Evolutionary conservation across 345 rosid genomes (phyloP).

Genomic region (Brassica juncea): DNA sequence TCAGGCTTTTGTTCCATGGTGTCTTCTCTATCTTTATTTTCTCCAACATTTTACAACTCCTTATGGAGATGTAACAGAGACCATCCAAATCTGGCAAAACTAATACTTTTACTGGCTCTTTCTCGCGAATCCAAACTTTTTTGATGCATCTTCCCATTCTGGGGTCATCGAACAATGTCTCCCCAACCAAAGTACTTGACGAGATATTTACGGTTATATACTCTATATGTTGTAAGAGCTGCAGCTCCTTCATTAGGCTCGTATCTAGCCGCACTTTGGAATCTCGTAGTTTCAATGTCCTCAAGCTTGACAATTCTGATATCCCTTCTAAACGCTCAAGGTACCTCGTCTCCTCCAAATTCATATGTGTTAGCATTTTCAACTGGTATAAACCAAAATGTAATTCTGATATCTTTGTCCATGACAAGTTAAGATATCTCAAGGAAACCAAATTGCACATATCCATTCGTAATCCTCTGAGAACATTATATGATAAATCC

Average conservation of each 20-base stretch:
- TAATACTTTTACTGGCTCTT: not conserved
- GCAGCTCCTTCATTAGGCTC: not conserved
- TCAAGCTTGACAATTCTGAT: not conserved
- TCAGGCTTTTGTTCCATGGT: not conserved
- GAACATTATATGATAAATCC: constrained; percentile 31
- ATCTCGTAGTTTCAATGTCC: not conserved
- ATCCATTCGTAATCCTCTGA: not conserved
- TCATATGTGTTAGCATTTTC: not conserved
- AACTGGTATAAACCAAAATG: not conserved
- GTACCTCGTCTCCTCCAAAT: not conserved
- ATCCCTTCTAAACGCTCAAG: not conserved
- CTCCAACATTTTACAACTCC: not conserved
- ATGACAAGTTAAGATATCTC: too few species aligned
- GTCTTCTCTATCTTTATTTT: constrained; percentile 16
- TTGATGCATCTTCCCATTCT: not conserved
- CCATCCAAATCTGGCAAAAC: not conserved
- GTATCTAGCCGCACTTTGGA: not conserved
- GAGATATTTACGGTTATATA: not conserved
- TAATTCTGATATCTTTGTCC: not conserved
- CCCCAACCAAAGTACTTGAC: not conserved
- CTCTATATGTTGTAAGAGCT: not conserved
- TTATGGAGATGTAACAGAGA: not conserved
- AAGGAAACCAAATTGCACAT: not conserved
- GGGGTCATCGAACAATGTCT: not conserved
- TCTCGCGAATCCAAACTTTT: not conserved